Conservation (phyloP, 2,329 filamentous ascomycete genomes). For the Xylaria sp. region DNA sequence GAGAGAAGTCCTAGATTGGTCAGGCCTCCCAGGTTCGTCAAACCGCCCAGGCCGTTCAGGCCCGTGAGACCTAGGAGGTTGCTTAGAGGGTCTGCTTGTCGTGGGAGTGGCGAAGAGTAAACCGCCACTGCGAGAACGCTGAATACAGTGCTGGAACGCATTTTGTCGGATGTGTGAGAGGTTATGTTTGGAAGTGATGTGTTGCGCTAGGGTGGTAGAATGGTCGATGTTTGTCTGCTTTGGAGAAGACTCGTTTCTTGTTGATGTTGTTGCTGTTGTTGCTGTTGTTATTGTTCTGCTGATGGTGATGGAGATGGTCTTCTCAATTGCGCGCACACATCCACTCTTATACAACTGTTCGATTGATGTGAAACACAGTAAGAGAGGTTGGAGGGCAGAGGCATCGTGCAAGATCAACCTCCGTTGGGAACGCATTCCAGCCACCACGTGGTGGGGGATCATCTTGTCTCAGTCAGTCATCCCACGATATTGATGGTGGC, state of each 20-base stretch:
- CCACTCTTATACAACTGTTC: slow-evolving; percentile 31
- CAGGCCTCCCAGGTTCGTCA: neutral
- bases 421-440: slow-evolving; percentile 30
- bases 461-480: slow-evolving; percentile 39
- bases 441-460: slow-evolving; percentile 23
- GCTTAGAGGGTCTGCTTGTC: neutral
- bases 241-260: neutral
- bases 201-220: neutral
- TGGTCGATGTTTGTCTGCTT: slow-evolving; percentile 1
- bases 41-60: neutral
- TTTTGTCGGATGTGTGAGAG: slow-evolving; percentile 31
- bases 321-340: neutral
- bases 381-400: slow-evolving; percentile 9
- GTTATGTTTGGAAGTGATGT: neutral
- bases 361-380: neutral
- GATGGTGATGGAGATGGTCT: neutral
- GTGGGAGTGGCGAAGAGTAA: slow-evolving; percentile 35
- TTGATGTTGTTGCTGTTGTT: slow-evolving; percentile 14
- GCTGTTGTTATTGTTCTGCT: slow-evolving; percentile 1
- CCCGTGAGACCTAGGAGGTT: neutral
- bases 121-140: slow-evolving; percentile 29
- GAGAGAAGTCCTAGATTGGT: neutral
- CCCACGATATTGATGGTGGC: slow-evolving; percentile 19
- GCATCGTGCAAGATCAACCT: slow-evolving; percentile 2
- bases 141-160: slow-evolving; percentile 41